A percentile compares a stretch with the other conserved stretches of the same genome.
phyloP scores from a whole-genome alignment of 148 eudicot genomes.

The Persicaria maculosa region DNA sequence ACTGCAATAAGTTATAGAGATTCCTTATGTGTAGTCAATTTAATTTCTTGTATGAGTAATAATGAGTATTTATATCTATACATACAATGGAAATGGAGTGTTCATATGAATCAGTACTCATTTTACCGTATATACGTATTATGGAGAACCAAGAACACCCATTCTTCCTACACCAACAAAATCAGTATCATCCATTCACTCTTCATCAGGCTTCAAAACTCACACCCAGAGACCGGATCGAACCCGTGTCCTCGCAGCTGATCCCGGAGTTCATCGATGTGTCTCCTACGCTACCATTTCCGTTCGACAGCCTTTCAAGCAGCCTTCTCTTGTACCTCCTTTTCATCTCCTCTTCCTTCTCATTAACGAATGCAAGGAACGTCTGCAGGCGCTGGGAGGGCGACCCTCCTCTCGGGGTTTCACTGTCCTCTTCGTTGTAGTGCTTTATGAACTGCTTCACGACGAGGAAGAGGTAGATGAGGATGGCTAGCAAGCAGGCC shows the following conservation, averaged over 20 bases:
- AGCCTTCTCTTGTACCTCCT: slow-evolving; percentile 6
- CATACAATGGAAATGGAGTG: too few relatives aligned
- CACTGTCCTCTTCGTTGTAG: slow-evolving; percentile 4
- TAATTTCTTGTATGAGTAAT: too few relatives aligned
- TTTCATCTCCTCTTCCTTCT: slow-evolving; percentile 12
- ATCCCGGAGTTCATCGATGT: neutral
- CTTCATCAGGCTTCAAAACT: neutral
- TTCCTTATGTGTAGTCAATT: too few relatives aligned
- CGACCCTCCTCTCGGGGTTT: neutral
- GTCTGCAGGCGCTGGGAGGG: neutral
- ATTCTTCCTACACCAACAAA: too few relatives aligned
- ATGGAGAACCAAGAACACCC: too few relatives aligned
- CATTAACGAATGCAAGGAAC: slow-evolving; percentile 7
- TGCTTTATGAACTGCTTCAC: slow-evolving; percentile 12
- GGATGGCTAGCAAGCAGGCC: slow-evolving; percentile 19
- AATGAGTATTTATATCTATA: too few relatives aligned
- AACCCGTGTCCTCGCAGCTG: neutral
- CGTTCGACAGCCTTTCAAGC: neutral
- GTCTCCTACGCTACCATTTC: neutral
- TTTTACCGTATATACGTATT: too few relatives aligned
- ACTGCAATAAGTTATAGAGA: too few relatives aligned
- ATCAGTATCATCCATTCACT: too few relatives aligned
- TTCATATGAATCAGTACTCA: too few relatives aligned
- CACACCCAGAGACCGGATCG: neutral
- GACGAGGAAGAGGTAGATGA: slow-evolving; percentile 9